Base-by-base conservation (phyloP, 1,284 basidiomycete species). In the Prillingera fragicola region DNA sequence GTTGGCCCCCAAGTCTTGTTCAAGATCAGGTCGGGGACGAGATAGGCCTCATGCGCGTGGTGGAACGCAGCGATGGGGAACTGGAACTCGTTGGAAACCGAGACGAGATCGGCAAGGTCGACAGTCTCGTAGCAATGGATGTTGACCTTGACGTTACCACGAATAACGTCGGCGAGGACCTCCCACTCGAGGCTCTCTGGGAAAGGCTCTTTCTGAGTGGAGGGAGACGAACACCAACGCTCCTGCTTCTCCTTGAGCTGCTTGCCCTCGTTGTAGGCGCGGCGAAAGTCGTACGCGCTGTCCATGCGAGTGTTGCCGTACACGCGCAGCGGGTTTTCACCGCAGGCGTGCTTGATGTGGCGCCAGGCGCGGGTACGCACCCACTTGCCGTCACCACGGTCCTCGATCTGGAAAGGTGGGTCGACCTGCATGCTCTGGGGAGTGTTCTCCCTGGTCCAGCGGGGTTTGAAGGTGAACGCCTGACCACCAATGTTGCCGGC, bases 121-220 rank as follows among this genome's bases (percentile, higher is more conserved):
- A 81, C 81, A 9, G 84, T 77, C 69, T 85, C 82, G 50, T 87
- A 86, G 55, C 84, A 87, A 57, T 89, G 85, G 32, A 79, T 80
- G 56, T 87, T 83, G 47, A 90, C 76, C 79, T 87, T 74, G 50
- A 73, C 70, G 39, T 72, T 69, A 8, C 70, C 70, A 35, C 91
- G 75, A 19, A 95, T 75, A 6, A 91, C 85, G 54, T 92, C 90
- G 5, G 91, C 85, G 8, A 94, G 73, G 10, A 82, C 82, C 61
- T 94, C 90, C 79, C 84, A 87, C 60, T 87, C 78, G 33, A 90
- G 73, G 31, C 81, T 79, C 39, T 87, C 81, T 0, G 90, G 89
- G 67, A 86, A 89, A 5, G 66, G 62, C 33, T 70, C 63, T 4
- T 55, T 67, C 46, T 73, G 71, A 3, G 55, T 57, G 17, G 76